A percentile compares a stretch with the other conserved stretches of the same genome.
These are phyloP conservation scores for Aspergillus hiratsukae DNA, from an alignment of 2,329 filamentous ascomycete species.

Conservation along the genomic window DNA sequence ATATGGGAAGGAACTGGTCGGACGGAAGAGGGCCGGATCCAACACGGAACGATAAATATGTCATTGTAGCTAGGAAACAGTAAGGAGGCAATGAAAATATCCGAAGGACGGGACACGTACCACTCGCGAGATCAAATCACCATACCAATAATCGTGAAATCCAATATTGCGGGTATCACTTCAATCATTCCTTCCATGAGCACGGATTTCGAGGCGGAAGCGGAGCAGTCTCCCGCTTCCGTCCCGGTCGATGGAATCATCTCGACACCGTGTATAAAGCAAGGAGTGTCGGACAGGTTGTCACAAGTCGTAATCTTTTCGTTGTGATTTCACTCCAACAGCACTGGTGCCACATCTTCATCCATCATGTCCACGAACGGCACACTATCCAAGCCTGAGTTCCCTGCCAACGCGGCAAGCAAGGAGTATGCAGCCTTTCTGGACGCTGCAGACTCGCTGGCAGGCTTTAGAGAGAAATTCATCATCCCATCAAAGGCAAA, in stretches of 20 bases:
- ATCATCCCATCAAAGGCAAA: conserved; percentile 71
- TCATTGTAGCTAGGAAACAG: not conserved
- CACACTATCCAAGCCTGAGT: conserved; percentile 21
- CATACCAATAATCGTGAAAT: not conserved
- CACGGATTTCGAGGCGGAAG: conserved; percentile 15
- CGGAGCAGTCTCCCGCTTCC: conserved; percentile 21
- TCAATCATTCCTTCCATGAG: not conserved
- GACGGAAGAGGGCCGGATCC: not conserved
- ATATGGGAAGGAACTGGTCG: not conserved
- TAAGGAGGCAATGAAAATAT: not conserved
- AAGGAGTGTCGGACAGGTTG: not conserved
- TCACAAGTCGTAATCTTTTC: not conserved
- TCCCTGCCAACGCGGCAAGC: conserved; percentile 27
- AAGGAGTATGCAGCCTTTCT: conserved; percentile 44
- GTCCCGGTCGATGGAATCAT: not conserved
- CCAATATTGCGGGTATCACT: not conserved
- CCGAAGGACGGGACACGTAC: not conserved
- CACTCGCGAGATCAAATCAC: not conserved
- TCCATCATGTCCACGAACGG: conserved; percentile 11
- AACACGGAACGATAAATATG: not conserved
- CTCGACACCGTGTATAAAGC: not conserved
- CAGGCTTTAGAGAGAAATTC: conserved; percentile 65
- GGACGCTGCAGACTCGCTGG: conserved; percentile 58
- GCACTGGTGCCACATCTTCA: not conserved
- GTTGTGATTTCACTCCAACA: not conserved